Percentiles rank a stretch among this genome's conserved stretches.
Conservation (phyloP, 2,329 filamentous ascomycete genomes). For the Alternaria tenuissima region DNA sequence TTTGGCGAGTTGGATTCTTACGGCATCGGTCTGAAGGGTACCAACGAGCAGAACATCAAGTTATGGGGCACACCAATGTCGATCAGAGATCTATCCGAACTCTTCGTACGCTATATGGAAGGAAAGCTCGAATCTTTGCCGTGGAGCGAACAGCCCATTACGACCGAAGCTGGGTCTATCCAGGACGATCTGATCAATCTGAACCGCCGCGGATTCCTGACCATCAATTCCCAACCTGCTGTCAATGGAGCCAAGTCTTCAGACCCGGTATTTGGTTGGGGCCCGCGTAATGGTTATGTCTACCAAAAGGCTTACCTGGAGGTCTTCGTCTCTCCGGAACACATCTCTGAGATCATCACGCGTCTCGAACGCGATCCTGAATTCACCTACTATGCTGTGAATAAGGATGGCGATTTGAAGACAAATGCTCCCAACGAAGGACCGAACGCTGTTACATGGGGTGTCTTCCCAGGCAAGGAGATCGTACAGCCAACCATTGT, state of each 20-base stretch:
- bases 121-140: slow-evolving; percentile 83
- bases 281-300: slow-evolving; percentile 91
- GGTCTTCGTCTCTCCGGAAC: slow-evolving; percentile 80
- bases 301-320: slow-evolving; percentile 99
- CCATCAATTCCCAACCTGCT: slow-evolving; percentile 96
- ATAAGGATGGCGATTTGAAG: slow-evolving; percentile 79
- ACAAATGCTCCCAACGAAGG: slow-evolving; percentile 86
- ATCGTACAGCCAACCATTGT: slow-evolving; percentile 99
- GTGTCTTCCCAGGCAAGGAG: slow-evolving; percentile 97
- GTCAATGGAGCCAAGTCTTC: slow-evolving; percentile 90
- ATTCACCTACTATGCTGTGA: slow-evolving; percentile 93
- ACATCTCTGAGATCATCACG: slow-evolving; percentile 78
- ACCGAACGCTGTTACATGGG: slow-evolving; percentile 99
- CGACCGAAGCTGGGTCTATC: slow-evolving; percentile 81
- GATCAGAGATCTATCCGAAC: slow-evolving; percentile 78
- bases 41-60: slow-evolving; percentile 94
- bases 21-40: slow-evolving; percentile 90
- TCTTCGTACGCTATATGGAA: slow-evolving; percentile 87
- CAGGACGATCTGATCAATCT: slow-evolving; percentile 78
- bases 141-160: slow-evolving; percentile 92
- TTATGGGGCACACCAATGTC: slow-evolving; percentile 89
- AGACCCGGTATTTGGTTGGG: slow-evolving; percentile 90
- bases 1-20: slow-evolving; percentile 96
- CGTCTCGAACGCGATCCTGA: slow-evolving; percentile 81
- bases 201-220: slow-evolving; percentile 86